Evolutionary conservation across 148 eudicot species (phyloP).

Genomic region (Simmondsia chinensis): DNA sequence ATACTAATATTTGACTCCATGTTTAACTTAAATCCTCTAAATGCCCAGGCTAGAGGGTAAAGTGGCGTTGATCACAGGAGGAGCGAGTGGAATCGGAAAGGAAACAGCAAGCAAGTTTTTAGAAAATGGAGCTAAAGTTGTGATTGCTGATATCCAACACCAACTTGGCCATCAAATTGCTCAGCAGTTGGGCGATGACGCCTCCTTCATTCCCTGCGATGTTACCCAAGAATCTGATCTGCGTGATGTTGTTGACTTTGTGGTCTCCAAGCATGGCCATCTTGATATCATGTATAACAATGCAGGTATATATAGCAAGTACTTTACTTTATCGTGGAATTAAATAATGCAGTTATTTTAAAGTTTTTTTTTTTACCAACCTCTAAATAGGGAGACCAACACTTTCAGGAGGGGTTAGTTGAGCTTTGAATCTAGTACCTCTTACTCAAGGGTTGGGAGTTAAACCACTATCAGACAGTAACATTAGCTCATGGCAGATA

Average conservation of each 20-base stretch:
- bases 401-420: no score
- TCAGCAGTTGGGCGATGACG: slow-evolving; percentile 37
- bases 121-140: slow-evolving; percentile 70
- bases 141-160: slow-evolving; percentile 56
- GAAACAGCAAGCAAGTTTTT: slow-evolving; percentile 54
- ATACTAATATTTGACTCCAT: no score
- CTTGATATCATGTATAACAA: slow-evolving; percentile 88
- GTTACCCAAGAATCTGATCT: slow-evolving; percentile 58
- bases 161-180: slow-evolving; percentile 27
- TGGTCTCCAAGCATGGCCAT: slow-evolving; percentile 37
- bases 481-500: no score
- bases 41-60: slow-evolving; percentile 75
- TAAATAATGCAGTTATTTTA: no score
- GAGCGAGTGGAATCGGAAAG: slow-evolving; percentile 75
- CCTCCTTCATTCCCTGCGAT: slow-evolving; percentile 55
- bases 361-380: no score
- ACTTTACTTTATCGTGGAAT: no score
- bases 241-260: slow-evolving; percentile 39
- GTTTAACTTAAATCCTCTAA: no score
- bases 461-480: no score
- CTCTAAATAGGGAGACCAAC: no score
- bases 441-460: no score
- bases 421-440: no score
- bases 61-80: slow-evolving; percentile 85
- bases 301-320: slow-evolving; percentile 30